Percentiles rank a stretch among this genome's conserved stretches.
Evolutionary conservation across 257 asterid species (phyloP).

Genomic region (Petrea volubilis): DNA sequence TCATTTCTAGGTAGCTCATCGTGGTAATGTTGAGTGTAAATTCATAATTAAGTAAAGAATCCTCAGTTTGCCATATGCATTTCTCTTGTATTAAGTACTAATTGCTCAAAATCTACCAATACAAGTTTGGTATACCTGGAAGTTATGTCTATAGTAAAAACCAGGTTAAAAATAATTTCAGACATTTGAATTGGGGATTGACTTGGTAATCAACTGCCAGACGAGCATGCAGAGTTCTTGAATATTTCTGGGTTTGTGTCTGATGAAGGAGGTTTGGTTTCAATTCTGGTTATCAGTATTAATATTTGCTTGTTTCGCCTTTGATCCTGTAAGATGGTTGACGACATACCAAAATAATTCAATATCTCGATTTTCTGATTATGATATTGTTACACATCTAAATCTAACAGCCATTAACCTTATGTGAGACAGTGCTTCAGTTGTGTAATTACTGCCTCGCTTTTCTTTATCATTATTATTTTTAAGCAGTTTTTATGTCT

Average conservation of each 20-base stretch:
- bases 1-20: background rate
- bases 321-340: background rate
- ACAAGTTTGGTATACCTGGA: background rate
- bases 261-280: too few relatives aligned
- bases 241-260: background rate
- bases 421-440: slow-evolving; percentile 1
- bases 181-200: background rate
- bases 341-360: background rate
- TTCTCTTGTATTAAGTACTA: background rate
- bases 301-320: background rate
- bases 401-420: background rate
- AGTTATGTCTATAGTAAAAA: background rate
- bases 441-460: background rate
- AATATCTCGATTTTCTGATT: background rate
- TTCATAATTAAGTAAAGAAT: background rate
- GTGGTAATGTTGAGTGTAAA: background rate
- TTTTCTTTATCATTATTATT: slow-evolving; percentile 16
- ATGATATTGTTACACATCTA: background rate
- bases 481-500: slow-evolving; percentile 19
- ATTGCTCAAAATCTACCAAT: background rate
- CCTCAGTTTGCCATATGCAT: background rate
- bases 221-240: background rate
- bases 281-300: background rate
- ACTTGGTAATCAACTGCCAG: background rate
- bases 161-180: background rate